phyloP scores from a whole-genome alignment of 805 yeast genomes.

The Teunomyces kruisii region DNA sequence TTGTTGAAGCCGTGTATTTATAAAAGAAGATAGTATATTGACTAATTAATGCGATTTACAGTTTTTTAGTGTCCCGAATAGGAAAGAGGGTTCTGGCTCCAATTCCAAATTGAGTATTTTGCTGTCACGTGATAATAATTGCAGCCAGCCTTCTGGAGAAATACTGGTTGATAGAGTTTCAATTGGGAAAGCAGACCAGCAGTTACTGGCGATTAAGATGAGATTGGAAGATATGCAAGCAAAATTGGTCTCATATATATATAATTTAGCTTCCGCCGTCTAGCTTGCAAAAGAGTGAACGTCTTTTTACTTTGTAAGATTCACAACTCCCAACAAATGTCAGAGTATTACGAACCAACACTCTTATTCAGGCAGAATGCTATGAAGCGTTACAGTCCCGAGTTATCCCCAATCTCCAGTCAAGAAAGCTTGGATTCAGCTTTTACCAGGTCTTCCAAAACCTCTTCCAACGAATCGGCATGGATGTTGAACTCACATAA shows the following conservation, averaged over 20 bases:
- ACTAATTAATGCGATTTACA: not conserved
- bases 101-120: not conserved
- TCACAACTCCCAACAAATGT: constrained; percentile 13
- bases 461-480: constrained; percentile 10
- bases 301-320: not conserved
- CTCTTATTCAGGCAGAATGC: constrained; percentile 43
- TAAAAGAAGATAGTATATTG: constrained; percentile 70
- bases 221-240: not conserved
- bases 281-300: not conserved
- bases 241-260: not conserved
- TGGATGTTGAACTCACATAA: constrained; percentile 33
- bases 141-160: not conserved
- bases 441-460: not conserved
- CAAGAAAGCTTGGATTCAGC: constrained; percentile 10
- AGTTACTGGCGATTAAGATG: not conserved
- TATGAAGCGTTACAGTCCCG: constrained; percentile 22
- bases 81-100: not conserved
- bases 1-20: constrained; percentile 93
- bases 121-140: not conserved
- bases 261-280: not conserved
- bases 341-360: constrained; percentile 41
- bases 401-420: constrained; percentile 24
- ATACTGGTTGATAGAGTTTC: not conserved
- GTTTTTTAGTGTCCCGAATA: not conserved
- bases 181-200: constrained; percentile 3